Base-by-base conservation (phyloP, 2,329 filamentous ascomycete genomes). In the Dactylellina parvicollis region DNA sequence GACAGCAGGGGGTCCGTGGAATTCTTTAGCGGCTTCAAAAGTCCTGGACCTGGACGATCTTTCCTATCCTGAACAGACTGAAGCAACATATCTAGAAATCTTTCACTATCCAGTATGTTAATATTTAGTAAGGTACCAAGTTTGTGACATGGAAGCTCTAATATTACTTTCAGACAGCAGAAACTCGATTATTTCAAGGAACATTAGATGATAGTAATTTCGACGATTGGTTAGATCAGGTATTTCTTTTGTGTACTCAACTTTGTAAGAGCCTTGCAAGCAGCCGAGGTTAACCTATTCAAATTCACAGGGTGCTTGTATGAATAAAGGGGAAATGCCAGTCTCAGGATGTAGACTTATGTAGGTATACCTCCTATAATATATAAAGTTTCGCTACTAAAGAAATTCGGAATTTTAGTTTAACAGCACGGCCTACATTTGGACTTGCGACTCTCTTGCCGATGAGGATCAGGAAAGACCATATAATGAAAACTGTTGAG, bases 171-270 rank as follows among this genome's bases (percentile, higher is more conserved):
- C 9, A 64, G 59, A 55, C 59, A 18, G 47, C 59, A n/a, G 47
- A 64, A 30, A 55, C 47, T 28, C 47, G 59, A 14, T 24, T 46
- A 44, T 55, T 54, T 7, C 34, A 64, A 22, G 47, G 59, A 24
- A 4, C 24, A 24, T 38, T 64, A 18, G 46, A 64, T 36, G 59
- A 64, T 18, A 54, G 34, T n/a, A 64, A n/a, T 18, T 64, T 40
- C 22, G 59, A 64, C n/a, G 59, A 64, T 12, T 64, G 59, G 59
- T 20, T 64, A 28, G 59, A 64, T 16, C 47, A 34, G 47, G 47
- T 52, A 52, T 4, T 9, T 52, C 5, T 7, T 9, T 34, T n/a
- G n/a, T n/a, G n/a, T n/a, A n/a, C n/a, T n/a, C n/a, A n/a, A n/a
- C n/a, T n/a, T n/a, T n/a, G n/a, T n/a, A n/a, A n/a, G n/a, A n/a